Percentiles rank a stretch among this genome's conserved stretches.
Evolutionary conservation across 352 stramenopile species (phyloP).

Genomic region (Phytopythium montanum): DNA sequence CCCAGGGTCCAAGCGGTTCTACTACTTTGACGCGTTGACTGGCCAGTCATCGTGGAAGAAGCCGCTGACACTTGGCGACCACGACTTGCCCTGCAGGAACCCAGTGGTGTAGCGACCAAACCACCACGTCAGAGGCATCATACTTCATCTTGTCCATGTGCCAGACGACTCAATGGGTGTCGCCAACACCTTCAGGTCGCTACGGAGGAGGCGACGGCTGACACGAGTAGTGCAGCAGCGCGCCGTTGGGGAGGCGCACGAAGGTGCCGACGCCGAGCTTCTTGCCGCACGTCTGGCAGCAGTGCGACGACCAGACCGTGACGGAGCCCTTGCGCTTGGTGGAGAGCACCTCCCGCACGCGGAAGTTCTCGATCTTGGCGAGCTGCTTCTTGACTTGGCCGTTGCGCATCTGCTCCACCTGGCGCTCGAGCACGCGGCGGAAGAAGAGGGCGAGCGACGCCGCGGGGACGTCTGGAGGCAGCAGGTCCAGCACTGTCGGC

Average conservation of each 20-base stretch:
- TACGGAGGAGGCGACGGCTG: constrained; percentile 33
- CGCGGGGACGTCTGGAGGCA: constrained; percentile 54
- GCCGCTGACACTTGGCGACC: constrained; percentile 42
- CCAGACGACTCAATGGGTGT: no score
- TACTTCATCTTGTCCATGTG: background rate
- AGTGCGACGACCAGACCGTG: constrained; percentile 72
- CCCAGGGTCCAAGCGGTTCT: constrained; percentile 56
- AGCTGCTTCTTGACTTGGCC: constrained; percentile 84
- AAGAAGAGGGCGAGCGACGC: constrained; percentile 59
- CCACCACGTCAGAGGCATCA: background rate
- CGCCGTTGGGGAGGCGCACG: constrained; percentile 51
- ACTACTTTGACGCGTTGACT: constrained; percentile 81
- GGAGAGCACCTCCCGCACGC: constrained; percentile 59
- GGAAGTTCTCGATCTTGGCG: constrained; percentile 89
- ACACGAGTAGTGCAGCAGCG: constrained; percentile 75
- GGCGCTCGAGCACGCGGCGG: constrained; percentile 63
- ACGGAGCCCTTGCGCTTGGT: constrained; percentile 66
- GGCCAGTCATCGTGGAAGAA: constrained; percentile 78
- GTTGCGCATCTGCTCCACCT: constrained; percentile 72
- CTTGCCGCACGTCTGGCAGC: constrained; percentile 65
- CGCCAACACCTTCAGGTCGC: background rate
- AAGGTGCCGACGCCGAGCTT: constrained; percentile 71
- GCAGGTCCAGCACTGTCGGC: constrained; percentile 63
- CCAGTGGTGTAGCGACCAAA: background rate
- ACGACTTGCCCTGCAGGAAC: constrained; percentile 27